Evolutionary conservation across 2,329 filamentous ascomycete genomes (phyloP).

Genomic region (Alternaria angustiovoidea): DNA sequence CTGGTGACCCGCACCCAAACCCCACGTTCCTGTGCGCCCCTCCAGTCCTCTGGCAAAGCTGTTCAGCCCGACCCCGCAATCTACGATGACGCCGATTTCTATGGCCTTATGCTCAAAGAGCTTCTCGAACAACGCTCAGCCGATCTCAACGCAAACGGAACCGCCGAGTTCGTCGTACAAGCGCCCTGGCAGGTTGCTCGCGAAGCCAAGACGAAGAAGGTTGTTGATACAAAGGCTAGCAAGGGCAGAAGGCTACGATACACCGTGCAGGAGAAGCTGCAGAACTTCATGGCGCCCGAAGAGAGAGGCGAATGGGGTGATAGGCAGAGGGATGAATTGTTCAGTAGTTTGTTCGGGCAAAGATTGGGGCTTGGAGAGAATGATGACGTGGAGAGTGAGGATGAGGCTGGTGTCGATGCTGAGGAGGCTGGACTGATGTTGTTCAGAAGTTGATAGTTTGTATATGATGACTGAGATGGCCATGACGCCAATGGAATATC

Average conservation of each 20-base stretch:
- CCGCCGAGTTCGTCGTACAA: constrained; percentile 59
- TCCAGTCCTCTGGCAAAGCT: constrained; percentile 62
- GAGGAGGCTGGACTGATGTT: constrained; percentile 50
- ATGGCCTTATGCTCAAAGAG: constrained; percentile 90
- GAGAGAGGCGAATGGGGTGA: constrained; percentile 82
- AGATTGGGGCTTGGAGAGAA: constrained; percentile 55
- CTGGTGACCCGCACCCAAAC: constrained; percentile 73
- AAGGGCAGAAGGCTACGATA: constrained; percentile 95
- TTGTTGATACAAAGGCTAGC: constrained; percentile 91
- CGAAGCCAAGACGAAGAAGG: constrained; percentile 83
- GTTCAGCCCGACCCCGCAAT: constrained; percentile 57
- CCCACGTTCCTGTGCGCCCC: constrained; percentile 78
- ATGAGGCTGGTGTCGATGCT: constrained; percentile 47
- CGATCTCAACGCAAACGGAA: constrained; percentile 58
- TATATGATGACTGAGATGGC: neutral
- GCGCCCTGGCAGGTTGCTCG: constrained; percentile 70
- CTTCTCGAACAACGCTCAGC: constrained; percentile 87
- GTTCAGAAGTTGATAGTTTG: constrained; percentile 44
- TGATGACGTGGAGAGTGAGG: constrained; percentile 47
- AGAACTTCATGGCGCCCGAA: constrained; percentile 97
- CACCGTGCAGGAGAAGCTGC: constrained; percentile 94
- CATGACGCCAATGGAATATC: neutral
- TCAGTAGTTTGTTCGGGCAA: constrained; percentile 60
- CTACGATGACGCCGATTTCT: constrained; percentile 95
- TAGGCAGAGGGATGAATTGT: constrained; percentile 73